phyloP scores from a whole-genome alignment of 495 filamentous ascomycete genomes.

The Daldinia bambusicola region DNA sequence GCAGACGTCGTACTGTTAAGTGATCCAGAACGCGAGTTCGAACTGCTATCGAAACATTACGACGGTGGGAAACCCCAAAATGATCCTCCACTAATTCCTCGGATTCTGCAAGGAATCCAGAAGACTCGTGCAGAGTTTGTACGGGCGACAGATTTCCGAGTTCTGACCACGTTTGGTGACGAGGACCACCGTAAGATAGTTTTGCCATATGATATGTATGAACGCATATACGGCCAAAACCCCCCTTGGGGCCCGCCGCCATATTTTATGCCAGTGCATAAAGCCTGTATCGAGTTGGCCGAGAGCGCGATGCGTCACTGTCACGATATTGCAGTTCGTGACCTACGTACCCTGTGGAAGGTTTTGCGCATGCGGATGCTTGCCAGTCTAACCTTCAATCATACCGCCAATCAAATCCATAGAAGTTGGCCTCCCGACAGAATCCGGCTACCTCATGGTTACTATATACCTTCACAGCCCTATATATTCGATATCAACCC shows the following conservation, averaged over 20 bases:
- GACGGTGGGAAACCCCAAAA: neutral
- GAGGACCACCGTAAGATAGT: too few relatives aligned
- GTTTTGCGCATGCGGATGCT: constrained; percentile 19
- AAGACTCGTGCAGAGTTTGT: constrained; percentile 22
- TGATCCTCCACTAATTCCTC: neutral
- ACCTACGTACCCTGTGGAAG: constrained; percentile 31
- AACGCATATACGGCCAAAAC: neutral
- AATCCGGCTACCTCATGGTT: constrained; percentile 15
- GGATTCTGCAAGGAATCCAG: constrained; percentile 4
- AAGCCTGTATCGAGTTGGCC: constrained; percentile 26
- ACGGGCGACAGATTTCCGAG: constrained; percentile 14
- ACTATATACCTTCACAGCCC: constrained; percentile 26
- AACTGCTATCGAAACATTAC: constrained; percentile 16
- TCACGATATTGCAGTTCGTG: constrained; percentile 26
- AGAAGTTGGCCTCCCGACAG: neutral
- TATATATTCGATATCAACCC: neutral
- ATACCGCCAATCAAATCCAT: neutral
- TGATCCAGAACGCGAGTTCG: constrained; percentile 17
- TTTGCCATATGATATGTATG: too few relatives aligned
- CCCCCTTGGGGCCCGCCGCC: constrained; percentile 6
- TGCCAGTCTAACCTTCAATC: neutral
- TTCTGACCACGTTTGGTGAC: neutral
- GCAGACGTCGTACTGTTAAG: constrained; percentile 18
- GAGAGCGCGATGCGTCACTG: constrained; percentile 22
- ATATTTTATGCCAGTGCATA: constrained; percentile 26